phyloP scores from a whole-genome alignment of 345 rosid species.

The Anastatica hierochuntica region DNA sequence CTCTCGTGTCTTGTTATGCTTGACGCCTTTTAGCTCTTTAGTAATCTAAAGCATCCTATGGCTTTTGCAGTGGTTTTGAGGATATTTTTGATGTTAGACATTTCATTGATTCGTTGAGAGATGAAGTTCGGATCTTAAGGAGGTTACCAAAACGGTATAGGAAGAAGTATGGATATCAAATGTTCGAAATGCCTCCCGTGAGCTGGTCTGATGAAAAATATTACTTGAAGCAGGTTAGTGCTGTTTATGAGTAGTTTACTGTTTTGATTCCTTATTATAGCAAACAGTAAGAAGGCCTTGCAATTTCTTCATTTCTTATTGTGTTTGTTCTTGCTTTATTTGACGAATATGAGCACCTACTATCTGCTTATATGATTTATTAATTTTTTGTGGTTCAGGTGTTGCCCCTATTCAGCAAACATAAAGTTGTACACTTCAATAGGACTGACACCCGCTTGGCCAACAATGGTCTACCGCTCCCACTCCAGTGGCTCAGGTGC shows the following conservation, averaged over 20 bases:
- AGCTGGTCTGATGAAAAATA: conserved; percentile 96
- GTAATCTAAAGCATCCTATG: conserved; percentile 7
- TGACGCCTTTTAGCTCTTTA: neutral
- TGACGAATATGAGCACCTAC: neutral
- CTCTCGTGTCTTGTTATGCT: neutral
- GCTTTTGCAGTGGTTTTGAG: conserved; percentile 75
- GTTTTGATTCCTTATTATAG: too few relatives aligned
- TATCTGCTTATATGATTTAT: neutral
- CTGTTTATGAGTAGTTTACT: neutral
- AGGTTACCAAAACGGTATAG: conserved; percentile 71
- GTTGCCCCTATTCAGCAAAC: conserved; percentile 64
- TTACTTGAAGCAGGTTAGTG: conserved; percentile 73
- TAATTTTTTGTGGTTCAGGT: conserved; percentile 47
- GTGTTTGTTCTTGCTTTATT: neutral
- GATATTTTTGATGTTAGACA: conserved; percentile 86
- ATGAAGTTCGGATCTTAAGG: conserved; percentile 72
- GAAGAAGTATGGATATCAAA: conserved; percentile 48
- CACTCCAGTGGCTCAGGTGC: conserved; percentile 85
- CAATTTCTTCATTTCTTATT: neutral
- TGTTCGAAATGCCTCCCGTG: conserved; percentile 74
- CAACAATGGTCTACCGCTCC: conserved; percentile 62
- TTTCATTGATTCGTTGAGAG: conserved; percentile 89
- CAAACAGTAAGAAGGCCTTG: too few relatives aligned
- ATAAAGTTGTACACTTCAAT: conserved; percentile 77
- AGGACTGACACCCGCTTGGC: conserved; percentile 83